Evolutionary conservation across 1,139 yeast genomes (phyloP), one percentile per base, ranked within the genome.

Genomic region (Debaryomyces coudertii): DNA sequence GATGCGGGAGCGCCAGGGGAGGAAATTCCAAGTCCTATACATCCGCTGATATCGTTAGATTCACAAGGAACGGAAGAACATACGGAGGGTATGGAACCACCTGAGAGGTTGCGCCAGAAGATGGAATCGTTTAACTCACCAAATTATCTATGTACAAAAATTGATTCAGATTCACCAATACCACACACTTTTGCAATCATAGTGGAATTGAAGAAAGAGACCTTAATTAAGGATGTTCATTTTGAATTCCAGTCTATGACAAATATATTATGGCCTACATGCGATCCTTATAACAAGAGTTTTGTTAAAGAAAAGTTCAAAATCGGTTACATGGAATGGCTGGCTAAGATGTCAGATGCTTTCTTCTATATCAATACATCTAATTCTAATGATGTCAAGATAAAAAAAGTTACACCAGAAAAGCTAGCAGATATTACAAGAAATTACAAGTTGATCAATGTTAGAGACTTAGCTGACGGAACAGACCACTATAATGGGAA

Each of bases 251-350:
- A 60, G 44, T 70, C 76, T 12, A 31, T 55, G 2, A 63, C 72
- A 5, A 63, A 59, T 43, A 68, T 80, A 2, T 62, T 74, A 48
- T 82, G 87, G 87, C 82, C 83, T 5, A 67, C 72, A 30, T 81
- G 82, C 7, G 81, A 81, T 24, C 80, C 82, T 1, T 77, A 77
- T 55, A 74, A 69, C 52, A 72, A 64, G 48, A 54, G 60, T 36
- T 68, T 63, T 42, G 49, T 63, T 22, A 76, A 70, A 46, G 86
- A 82, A 53, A 66, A 66, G 43, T 82, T 78, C 57, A 71, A 69
- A 40, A 69, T 79, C 16, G 85, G 85, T 1, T 61, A 63, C 15
- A 50, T 74, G 54, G 73, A 68, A 39, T 82, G 86, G 86, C 60
- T 61, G 11, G 61, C 80, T 14, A 62, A 60, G 8, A 59, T 74